phyloP scores from a whole-genome alignment of 192 early-diverging fungal genomes.

The Coemansia sp. region DNA sequence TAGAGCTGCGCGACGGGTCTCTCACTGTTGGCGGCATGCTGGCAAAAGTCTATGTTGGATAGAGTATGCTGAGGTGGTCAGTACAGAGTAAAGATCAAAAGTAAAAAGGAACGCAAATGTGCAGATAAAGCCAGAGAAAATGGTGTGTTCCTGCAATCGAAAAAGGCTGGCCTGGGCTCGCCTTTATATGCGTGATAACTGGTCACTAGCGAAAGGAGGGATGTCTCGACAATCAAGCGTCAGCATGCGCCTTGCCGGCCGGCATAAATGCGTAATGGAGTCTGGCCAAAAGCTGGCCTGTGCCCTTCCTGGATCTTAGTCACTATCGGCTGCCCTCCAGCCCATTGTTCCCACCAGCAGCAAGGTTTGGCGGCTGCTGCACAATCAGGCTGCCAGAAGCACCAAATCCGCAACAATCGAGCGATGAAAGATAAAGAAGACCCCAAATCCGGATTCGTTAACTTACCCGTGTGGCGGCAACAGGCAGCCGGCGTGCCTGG shows the following conservation, averaged over 20 bases:
- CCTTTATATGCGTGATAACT: constrained; percentile 10
- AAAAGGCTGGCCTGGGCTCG: background rate
- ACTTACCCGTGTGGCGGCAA: constrained; percentile 38
- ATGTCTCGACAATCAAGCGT: constrained; percentile 10
- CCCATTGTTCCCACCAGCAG: background rate
- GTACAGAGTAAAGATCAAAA: background rate
- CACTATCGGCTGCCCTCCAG: background rate
- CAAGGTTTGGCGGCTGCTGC: background rate
- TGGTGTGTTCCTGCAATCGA: background rate
- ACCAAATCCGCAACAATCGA: too few relatives aligned
- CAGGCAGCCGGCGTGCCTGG: constrained; percentile 23
- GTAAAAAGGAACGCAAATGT: background rate
- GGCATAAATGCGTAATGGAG: constrained; percentile 18
- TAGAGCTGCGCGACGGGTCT: constrained; percentile 51
- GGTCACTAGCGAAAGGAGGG: constrained; percentile 7
- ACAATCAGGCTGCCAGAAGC: background rate
- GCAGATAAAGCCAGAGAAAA: background rate
- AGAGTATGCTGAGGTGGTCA: background rate
- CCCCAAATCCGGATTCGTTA: constrained; percentile 1
- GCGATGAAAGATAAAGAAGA: constrained; percentile 1
- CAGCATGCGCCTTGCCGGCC: background rate
- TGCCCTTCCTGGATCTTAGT: constrained; percentile 7
- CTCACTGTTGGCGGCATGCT: constrained; percentile 34
- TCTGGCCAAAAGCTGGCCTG: constrained; percentile 1
- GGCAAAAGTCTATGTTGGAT: constrained; percentile 28